Percentiles rank a stretch among this genome's conserved stretches.
Conservation (phyloP, 2,329 filamentous ascomycete species). For the Colletotrichum chrysophilum region DNA sequence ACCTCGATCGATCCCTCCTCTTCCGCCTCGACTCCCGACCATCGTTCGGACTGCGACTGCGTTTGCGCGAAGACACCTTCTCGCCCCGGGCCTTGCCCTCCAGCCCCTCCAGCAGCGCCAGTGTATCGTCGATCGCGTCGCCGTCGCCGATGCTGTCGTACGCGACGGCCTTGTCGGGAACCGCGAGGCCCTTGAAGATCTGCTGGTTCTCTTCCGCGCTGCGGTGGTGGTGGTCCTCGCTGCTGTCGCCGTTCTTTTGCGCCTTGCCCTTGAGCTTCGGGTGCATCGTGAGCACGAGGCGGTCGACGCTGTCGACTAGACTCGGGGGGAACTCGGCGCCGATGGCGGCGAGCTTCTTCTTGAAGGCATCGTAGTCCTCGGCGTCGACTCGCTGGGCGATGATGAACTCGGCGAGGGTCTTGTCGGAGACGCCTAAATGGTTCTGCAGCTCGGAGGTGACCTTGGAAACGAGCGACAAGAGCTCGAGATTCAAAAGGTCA, state of each 20-base stretch:
- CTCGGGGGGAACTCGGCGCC: constrained; percentile 85
- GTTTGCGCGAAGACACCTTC: constrained; percentile 54
- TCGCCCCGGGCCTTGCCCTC: constrained; percentile 66
- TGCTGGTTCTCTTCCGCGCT: constrained; percentile 74
- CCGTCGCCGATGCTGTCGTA: constrained; percentile 39
- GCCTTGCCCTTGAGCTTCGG: constrained; percentile 78
- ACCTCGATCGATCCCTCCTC: constrained; percentile 44
- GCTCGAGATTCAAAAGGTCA: constrained; percentile 88
- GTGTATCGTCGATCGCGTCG: constrained; percentile 88
- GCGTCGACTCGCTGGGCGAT: constrained; percentile 87
- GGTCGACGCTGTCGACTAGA: constrained; percentile 89
- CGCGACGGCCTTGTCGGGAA: constrained; percentile 74
- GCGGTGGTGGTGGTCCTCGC: constrained; percentile 44
- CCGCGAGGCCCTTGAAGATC: constrained; percentile 87
- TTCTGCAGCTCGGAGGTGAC: constrained; percentile 95
- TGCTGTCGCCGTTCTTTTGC: constrained; percentile 35
- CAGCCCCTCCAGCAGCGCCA: constrained; percentile 87
- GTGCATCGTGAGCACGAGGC: constrained; percentile 87
- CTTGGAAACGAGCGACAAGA: constrained; percentile 92
- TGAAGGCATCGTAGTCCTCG: constrained; percentile 74
- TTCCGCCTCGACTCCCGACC: constrained; percentile 47
- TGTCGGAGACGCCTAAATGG: constrained; percentile 89
- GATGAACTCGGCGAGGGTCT: constrained; percentile 94
- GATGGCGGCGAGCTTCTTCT: constrained; percentile 74
- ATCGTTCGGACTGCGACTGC: constrained; percentile 64